Evolutionary conservation across 768 basidiomycete species (phyloP).

Genomic region (Botryobasidium botryosum): DNA sequence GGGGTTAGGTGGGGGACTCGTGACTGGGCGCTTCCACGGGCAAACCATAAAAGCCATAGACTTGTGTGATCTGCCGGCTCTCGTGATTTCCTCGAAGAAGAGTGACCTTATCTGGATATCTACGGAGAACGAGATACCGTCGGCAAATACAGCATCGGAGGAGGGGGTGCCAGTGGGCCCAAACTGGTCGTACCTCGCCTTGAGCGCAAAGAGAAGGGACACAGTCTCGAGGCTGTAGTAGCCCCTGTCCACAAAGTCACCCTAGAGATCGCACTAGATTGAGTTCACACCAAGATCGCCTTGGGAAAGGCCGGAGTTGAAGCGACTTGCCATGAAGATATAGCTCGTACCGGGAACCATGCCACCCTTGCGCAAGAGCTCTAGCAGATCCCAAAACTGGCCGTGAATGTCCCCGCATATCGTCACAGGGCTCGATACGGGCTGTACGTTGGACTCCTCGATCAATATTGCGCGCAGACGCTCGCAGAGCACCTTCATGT

Average conservation of each 20-base stretch:
- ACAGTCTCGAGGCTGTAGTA: slow-evolving; percentile 95
- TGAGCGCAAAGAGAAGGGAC: slow-evolving; percentile 70
- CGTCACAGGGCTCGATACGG: slow-evolving; percentile 26
- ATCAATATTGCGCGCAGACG: slow-evolving; percentile 23
- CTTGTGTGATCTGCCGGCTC: slow-evolving; percentile 93
- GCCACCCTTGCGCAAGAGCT: slow-evolving; percentile 74
- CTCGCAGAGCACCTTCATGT: slow-evolving; percentile 22
- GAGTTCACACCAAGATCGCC: not conserved
- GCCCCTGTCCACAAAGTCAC: slow-evolving; percentile 94
- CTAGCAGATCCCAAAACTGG: slow-evolving; percentile 36
- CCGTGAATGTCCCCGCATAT: slow-evolving; percentile 31
- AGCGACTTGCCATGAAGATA: slow-evolving; percentile 50
- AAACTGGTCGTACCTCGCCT: slow-evolving; percentile 46
- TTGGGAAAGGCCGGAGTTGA: slow-evolving; percentile 9
- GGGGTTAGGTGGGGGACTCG: not conserved
- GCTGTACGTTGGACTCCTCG: slow-evolving; percentile 28
- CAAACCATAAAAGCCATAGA: slow-evolving; percentile 95
- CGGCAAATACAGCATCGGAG: too few relatives aligned
- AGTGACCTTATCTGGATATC: slow-evolving; percentile 87
- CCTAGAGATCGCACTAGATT: slow-evolving; percentile 29
- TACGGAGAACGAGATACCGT: slow-evolving; percentile 19
- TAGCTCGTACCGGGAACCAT: slow-evolving; percentile 81
- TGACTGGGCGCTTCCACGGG: not conserved
- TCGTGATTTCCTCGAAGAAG: slow-evolving; percentile 92
- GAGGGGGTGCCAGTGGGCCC: too few relatives aligned